Evolutionary conservation across 345 rosid species (phyloP).

Genomic region (Pugionium cornutum): DNA sequence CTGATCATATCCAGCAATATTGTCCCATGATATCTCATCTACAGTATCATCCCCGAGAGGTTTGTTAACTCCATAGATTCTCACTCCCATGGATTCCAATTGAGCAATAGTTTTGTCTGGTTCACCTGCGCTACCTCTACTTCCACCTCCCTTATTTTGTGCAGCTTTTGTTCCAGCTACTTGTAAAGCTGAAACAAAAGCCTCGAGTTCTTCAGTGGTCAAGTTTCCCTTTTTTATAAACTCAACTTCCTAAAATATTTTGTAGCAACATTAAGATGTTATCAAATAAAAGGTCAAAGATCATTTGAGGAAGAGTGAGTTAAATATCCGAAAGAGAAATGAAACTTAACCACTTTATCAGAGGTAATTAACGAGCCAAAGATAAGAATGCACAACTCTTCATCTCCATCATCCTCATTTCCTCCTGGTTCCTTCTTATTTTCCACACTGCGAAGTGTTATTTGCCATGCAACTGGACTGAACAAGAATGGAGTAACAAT

Average conservation of each 20-base stretch:
- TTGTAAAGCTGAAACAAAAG: constrained; percentile 73
- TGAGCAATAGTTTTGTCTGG: constrained; percentile 58
- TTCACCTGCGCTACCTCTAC: constrained; percentile 44
- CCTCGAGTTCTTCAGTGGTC: constrained; percentile 71
- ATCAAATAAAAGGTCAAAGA: background rate
- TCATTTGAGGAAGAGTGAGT: background rate
- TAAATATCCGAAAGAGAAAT: constrained; percentile 17
- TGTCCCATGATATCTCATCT: constrained; percentile 77
- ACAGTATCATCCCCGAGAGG: constrained; percentile 47
- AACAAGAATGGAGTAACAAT: constrained; percentile 13
- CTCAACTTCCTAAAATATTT: constrained; percentile 74
- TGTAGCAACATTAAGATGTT: constrained; percentile 3
- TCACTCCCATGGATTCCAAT: constrained; percentile 82
- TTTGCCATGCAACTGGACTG: constrained; percentile 96
- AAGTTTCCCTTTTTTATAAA: constrained; percentile 83
- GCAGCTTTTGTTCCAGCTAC: constrained; percentile 60
- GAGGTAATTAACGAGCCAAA: constrained; percentile 72
- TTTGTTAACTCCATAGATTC: constrained; percentile 70
- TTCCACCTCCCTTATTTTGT: constrained; percentile 41
- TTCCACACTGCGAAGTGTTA: constrained; percentile 59
- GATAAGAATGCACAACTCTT: constrained; percentile 72
- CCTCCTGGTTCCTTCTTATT: constrained; percentile 46
- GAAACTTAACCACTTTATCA: constrained; percentile 66
- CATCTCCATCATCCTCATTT: constrained; percentile 45
- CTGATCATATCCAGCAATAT: constrained; percentile 86